Evolutionary conservation across 1,139 yeast species (phyloP), one percentile per base, ranked within the genome.

Genomic region (Protomyces gravidus): DNA sequence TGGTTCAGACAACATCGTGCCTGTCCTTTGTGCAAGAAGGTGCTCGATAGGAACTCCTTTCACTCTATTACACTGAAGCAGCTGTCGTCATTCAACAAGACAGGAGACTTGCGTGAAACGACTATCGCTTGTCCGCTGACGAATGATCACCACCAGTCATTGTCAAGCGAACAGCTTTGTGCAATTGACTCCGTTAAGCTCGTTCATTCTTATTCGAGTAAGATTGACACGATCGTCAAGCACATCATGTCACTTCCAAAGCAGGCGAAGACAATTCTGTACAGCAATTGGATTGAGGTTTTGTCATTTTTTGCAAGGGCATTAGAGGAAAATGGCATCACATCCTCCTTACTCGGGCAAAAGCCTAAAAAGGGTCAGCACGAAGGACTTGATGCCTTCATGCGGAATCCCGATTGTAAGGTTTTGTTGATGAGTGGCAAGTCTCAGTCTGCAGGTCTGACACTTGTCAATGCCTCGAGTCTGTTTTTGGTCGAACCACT

Each of bases 381-480:
- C 27, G 28, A 40, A 19, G 62, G 42, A 17, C 42, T 55, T 11
- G 55, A 42, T 50, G 73, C 73, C 47, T 90, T 90, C 72, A 86
- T 85, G 64, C 78, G 78, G 55, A 81, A 88, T 62, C 74, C 80
- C 3, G 71, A 74, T 0, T 79, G 86, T n/a, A 86, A 96, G 0
- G 89, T 97, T 70, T 84, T 90, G 68, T 71, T 92, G 46, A 73
- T 92, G 65, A 88, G 89, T 72, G 92, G 96, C 0, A 84, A 82
- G 66, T 86, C 90, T 0, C 88, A 89, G 68, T 67, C 69, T 5
- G 73, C 96, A 30, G 98, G 97, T 0, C 75, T 92, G 65, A 92
- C 96, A 2, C 76, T 92, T 64, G 83, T 89, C 13, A 90, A 90
- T 74, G 97, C 97, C 0, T 84, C 88, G 0, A 96, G 92, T 70